phyloP scores from a whole-genome alignment of 2,329 filamentous ascomycete species.

The Phialemoniopsis sp. region DNA sequence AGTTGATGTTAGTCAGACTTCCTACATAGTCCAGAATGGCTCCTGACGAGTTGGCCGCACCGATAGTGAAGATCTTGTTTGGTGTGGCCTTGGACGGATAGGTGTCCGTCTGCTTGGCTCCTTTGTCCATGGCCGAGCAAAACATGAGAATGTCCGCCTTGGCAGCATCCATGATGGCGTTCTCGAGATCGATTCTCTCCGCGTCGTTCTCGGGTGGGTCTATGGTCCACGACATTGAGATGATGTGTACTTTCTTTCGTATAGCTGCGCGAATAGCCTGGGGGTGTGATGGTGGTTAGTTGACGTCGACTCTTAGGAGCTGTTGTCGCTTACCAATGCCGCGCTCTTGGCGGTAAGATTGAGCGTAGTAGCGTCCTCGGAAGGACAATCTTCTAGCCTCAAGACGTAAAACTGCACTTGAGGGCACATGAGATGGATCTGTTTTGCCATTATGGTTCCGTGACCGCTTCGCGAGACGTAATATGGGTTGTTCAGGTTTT shows the following conservation, averaged over 20 bases:
- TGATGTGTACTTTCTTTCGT: conserved; percentile 22
- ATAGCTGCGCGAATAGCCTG: conserved; percentile 24
- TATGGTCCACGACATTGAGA: conserved; percentile 33
- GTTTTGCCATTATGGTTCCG: conserved; percentile 21
- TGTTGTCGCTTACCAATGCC: too few species aligned
- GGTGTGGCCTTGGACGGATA: conserved; percentile 7
- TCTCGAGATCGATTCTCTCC: conserved; percentile 16
- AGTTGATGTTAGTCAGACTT: too few species aligned
- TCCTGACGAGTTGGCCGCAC: conserved; percentile 16
- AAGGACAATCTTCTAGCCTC: conserved; percentile 12
- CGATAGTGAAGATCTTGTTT: conserved; percentile 18
- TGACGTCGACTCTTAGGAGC: neutral
- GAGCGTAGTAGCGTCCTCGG: too few species aligned
- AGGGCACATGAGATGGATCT: conserved; percentile 20
- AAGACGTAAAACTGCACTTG: conserved; percentile 12
- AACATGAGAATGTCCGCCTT: conserved; percentile 28
- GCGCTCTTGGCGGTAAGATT: conserved; percentile 19
- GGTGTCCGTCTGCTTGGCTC: conserved; percentile 8
- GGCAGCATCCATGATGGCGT: conserved; percentile 18
- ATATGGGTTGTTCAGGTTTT: conserved; percentile 14
- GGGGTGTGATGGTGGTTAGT: neutral
- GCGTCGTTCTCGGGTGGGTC: conserved; percentile 5
- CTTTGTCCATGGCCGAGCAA: conserved; percentile 27
- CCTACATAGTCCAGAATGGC: conserved; percentile 5
- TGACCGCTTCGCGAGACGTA: conserved; percentile 21